Base-by-base conservation (phyloP, 352 stramenopile species). In the Peronospora farinosa region DNA sequence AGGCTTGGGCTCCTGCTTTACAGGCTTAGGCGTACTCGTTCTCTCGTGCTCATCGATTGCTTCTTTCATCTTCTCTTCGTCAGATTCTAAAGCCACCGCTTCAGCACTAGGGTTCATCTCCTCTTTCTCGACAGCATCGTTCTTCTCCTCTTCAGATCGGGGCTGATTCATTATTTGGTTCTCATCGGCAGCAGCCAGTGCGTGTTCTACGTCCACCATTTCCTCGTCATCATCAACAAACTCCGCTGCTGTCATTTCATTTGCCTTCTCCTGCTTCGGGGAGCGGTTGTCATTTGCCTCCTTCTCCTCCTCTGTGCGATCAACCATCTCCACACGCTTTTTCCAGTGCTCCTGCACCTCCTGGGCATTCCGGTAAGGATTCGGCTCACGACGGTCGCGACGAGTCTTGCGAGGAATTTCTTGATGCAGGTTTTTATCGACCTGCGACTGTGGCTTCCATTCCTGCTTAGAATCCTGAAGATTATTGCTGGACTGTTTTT, bases 331-430 rank as follows among this genome's bases (percentile, higher is more conserved):
- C 7, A 99, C 80, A 41, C 95, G 95, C 42, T 93, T 84, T 55
- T 98, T 95, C 97, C 97, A 99, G 55, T 98, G 96, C 55, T 98
- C 92, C 56, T 96, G 80, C 2, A 95, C 93, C 54, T 97, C 95
- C 40, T 96, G 94, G 28, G 94, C 87, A 59, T 96, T 93, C 11
- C 91, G 85, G 45, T 98, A 97, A 49, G 95, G 95, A 62, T 99
- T 99, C 8, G 94, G 91, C 54, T 95, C 77, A 38, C 83, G 84
- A 12, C 78, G 77, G 23, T 91, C 74, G 11, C 78, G 76, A 27
- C 87, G 85, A 50, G 94, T 86, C 47, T 91, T 73, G 2, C 84
- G 78, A 49, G 42, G 56, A 32, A 69, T 72, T 39, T 84, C 60
- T 30, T 72, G 55, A 32, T 72, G 53, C n/a, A 63, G 54, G 2